Base-by-base conservation (phyloP, 2,329 filamentous ascomycete species). In the Colletotrichum tofieldiae region DNA sequence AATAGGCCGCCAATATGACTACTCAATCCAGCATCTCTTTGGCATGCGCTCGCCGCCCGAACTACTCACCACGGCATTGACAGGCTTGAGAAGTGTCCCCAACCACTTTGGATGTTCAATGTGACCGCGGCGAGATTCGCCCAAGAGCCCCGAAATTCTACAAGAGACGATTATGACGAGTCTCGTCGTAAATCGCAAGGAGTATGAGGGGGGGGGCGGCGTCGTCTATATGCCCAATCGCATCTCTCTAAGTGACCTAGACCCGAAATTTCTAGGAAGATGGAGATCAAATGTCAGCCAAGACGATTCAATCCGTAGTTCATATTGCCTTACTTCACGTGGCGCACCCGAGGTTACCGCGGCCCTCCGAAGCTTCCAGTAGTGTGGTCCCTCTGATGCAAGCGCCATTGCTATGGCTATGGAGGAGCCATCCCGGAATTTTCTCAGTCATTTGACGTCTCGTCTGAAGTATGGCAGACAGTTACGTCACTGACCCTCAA, bases 171-270 rank as follows among this genome's bases (percentile, higher is more conserved):
- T n/a, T 29, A 8, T n/a, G 16, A 45, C 14, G 16, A 7, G 2
- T 5, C 23, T 29, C 9, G 16, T n/a, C 23, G 9, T 43, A 20
- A 1, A 9, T 47, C 9, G 6, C 14, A n/a, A 23, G 23, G n/a
- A 18, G 32, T 26, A 20, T n/a, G n/a, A n/a, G 14, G 12, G 32
- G 0, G 1, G 2, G 6, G 6, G 35, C 6, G 2, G 11, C 5
- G 14, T n/a, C 7, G 43, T 32, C 12, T 5, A 47, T 0, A 2
- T n/a, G 12, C 20, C 1, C 58, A 9, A 18, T 47, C 5, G 41
- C 12, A 35, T 61, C 41, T 37, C 11, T 7, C 14, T 20, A 16
- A 20, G 3, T 23, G 39, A 35, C 14, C 23, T 12, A 20, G 26
- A 20, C n/a, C n/a, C 20, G 5, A 47, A 35, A 6, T 29, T 47